phyloP scores from a whole-genome alignment of 2,329 filamentous ascomycete genomes.

The Parastagonospora avenae region DNA sequence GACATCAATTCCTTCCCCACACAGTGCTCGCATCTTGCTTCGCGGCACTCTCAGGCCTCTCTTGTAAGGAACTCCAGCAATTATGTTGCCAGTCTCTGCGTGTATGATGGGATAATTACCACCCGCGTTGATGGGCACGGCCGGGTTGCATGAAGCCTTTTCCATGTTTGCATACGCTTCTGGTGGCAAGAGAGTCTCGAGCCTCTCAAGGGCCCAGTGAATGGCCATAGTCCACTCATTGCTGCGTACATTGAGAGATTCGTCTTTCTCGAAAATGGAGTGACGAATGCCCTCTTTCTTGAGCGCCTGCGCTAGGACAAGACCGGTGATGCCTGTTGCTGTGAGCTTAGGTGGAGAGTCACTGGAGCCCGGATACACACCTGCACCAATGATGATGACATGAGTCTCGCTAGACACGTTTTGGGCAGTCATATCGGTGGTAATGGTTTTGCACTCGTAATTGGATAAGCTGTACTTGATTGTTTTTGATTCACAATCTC shows the following conservation, averaged over 20 bases:
- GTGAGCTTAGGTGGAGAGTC: neutral
- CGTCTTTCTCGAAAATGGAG: conserved; percentile 28
- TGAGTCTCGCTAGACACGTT: too few species aligned
- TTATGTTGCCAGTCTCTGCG: conserved; percentile 28
- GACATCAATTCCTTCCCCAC: conserved; percentile 19
- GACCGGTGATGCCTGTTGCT: neutral
- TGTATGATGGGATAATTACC: conserved; percentile 31
- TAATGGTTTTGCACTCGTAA: too few species aligned
- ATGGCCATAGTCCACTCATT: conserved; percentile 44
- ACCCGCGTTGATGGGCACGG: conserved; percentile 20
- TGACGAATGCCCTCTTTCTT: conserved; percentile 12
- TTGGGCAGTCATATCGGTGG: too few species aligned
- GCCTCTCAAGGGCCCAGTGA: conserved; percentile 34
- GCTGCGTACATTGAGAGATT: conserved; percentile 21
- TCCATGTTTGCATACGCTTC: conserved; percentile 33
- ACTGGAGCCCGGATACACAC: neutral
- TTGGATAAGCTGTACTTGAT: too few species aligned
- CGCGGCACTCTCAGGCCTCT: conserved; percentile 36
- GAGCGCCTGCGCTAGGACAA: neutral
- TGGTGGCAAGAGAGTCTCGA: conserved; percentile 25
- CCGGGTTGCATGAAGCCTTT: conserved; percentile 35
- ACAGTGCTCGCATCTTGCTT: conserved; percentile 32
- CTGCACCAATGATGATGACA: too few species aligned
- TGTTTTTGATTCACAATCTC: too few species aligned
- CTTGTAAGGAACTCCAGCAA: conserved; percentile 29